Evolutionary conservation across 305 asterid genomes (phyloP), one percentile per base, ranked within the genome.

Genomic region (Solanum hybrid): DNA sequence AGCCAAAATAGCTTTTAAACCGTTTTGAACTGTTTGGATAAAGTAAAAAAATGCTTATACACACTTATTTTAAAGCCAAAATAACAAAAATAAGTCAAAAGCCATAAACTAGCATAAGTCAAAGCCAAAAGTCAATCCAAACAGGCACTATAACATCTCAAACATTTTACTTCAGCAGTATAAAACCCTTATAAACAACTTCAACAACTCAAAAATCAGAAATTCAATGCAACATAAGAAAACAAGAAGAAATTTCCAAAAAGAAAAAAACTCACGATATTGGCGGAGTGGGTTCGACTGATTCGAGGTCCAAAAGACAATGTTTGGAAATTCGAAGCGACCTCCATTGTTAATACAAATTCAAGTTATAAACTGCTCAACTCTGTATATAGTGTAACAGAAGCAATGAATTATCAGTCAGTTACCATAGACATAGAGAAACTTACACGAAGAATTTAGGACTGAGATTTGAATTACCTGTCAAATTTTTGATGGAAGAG

Each of bases 311-410:
- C 46, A 26, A 46, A 77, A 24, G 29, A 51, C 32, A 77, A 46
- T 51, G 89, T 38, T 75, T 64, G 73, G 86, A 77, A 88, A 46
- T 88, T 88, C 16, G 89, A 88, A 88, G 75, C 86, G 13, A 75
- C 86, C 86, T 42, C 87, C 87, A 82, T 79, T 51, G 66, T 51
- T 51, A 51, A 51, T 51, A 51, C n/a, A 51, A 51, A 51, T 16
- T 38, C 88, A 86, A 69, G 38, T 87, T 73, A 73, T 42, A 27
- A 87, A 22, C 85, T 87, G 89, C 46, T 82, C 72, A 46, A 17
- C 16, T 42, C 27, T 46, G 87, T 17, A 82, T 37, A 82, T 27
- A 4, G 26, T 1, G 36, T 6, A 42, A 16, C 36, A 40, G 3
- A 81, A 69, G 6, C 71, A 26, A 81, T 16, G 6, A 38, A 24